Evolutionary conservation across 306 rosid genomes (phyloP), one percentile per base, ranked within the genome.

Genomic region (Cicer chorassanicum): DNA sequence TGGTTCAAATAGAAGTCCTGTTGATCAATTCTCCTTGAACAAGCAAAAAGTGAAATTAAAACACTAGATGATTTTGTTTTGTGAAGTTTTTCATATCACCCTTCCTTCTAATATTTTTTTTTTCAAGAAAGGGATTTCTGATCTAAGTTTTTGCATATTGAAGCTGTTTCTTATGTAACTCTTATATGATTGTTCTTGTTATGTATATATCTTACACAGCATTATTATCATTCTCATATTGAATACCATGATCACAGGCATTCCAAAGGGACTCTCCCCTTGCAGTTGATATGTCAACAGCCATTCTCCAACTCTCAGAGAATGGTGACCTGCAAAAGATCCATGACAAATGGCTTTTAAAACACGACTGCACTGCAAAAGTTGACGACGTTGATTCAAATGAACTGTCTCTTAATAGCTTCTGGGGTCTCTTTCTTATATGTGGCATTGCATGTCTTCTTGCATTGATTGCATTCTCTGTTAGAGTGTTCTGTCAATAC

Each of bases 291-390:
- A 56, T 94, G 74, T 94, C 99, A 51, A 94, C 98, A 1, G 93
- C 99, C 19, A 94, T 94, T 82, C 99, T 94, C 64, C 97, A 94
- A 83, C 98, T 94, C 64, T 94, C 98, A 0, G 99, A 94, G 89
- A 94, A 89, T 2, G 97, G 99, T 13, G 96, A 94, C 68, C 88
- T 94, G 74, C 99, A 94, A 80, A 94, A 92, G 92, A 87, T 92
- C 40, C 98, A 81, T 19, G 87, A 92, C 77, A 94, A 94, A 76
- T 94, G 99, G 99, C 92, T 94, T 7, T 11, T 78, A n/a, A 72
- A 12, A 5, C 74, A 13, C 0, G 88, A 89, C 6, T 94, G 98
- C 61, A 1, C 85, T 0, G 78, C 53, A 68, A 82, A 78, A 42
- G 10, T 75, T n/a, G 78, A 66, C 10, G 84, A 82, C 7, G 75